Evolutionary conservation across 345 rosid genomes (phyloP).

Genomic region (Eucalyptus tenuipes): DNA sequence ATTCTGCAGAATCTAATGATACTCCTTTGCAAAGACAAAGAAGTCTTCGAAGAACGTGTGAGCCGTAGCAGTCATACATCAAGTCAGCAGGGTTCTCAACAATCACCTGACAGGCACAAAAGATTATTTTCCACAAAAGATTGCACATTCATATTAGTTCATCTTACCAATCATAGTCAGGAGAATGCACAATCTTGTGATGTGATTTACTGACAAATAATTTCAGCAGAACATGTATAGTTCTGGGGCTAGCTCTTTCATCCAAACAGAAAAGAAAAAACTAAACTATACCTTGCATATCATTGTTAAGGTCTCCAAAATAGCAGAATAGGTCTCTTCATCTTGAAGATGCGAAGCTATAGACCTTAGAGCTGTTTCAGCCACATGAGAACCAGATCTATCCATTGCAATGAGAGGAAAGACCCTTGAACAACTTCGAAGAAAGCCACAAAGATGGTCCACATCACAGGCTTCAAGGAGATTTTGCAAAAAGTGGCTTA

Average conservation of each 20-base stretch:
- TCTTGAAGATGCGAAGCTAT: constrained; percentile 63
- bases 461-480: constrained; percentile 81
- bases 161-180: neutral
- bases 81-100: constrained; percentile 44
- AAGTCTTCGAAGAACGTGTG: constrained; percentile 91
- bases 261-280: neutral
- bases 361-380: constrained; percentile 87
- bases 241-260: neutral
- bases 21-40: constrained; percentile 87
- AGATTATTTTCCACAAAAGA: neutral
- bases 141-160: neutral
- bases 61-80: constrained; percentile 76
- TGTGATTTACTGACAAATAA: neutral
- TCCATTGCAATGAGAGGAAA: constrained; percentile 90
- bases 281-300: constrained; percentile 62
- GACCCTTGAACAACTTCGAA: constrained; percentile 39
- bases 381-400: constrained; percentile 92
- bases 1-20: constrained; percentile 56
- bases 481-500: constrained; percentile 75
- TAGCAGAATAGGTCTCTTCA: constrained; percentile 37
- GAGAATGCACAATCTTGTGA: neutral
- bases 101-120: constrained; percentile 35
- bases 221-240: neutral
- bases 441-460: constrained; percentile 75
- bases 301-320: constrained; percentile 53